A percentile compares a stretch with the other conserved stretches of the same genome.
Conservation (phyloP, 1,284 basidiomycete species). For the Heterobasidion annosum region DNA sequence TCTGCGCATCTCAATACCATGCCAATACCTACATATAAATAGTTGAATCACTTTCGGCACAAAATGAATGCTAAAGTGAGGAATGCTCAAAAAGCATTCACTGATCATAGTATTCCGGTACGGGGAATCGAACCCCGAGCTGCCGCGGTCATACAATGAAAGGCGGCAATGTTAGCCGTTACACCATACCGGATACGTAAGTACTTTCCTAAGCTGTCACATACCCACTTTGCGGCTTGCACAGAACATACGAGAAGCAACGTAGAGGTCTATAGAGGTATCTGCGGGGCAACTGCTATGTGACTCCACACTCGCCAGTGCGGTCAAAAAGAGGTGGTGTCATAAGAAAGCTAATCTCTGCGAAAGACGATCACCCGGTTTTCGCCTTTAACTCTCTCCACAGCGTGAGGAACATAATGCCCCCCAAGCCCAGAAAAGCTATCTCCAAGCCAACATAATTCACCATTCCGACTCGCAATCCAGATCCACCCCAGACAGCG, state of each 20-base stretch:
- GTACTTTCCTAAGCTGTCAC: too few relatives aligned
- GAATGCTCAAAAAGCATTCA: too few relatives aligned
- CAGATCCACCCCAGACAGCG: conserved; percentile 62
- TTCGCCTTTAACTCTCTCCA: conserved; percentile 64
- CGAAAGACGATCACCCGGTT: conserved; percentile 28
- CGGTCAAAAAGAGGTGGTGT: too few relatives aligned
- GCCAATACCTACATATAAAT: not conserved
- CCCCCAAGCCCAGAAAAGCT: conserved; percentile 49
- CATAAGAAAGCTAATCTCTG: too few relatives aligned
- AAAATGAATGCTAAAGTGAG: too few relatives aligned
- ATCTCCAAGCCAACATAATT: conserved; percentile 55
- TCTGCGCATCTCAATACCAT: not conserved
- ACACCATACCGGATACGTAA: not conserved
- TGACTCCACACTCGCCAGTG: too few relatives aligned
- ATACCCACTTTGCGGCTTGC: too few relatives aligned
- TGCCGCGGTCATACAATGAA: conserved; percentile 34
- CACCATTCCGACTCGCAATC: conserved; percentile 55
- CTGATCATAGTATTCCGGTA: conserved; percentile 33
- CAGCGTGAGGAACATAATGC: conserved; percentile 39
- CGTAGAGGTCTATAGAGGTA: too few relatives aligned
- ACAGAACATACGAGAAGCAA: too few relatives aligned
- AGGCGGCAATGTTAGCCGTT: conserved; percentile 1
- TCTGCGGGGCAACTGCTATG: too few relatives aligned
- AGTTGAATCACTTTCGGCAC: too few relatives aligned
- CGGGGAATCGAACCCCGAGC: conserved; percentile 76